These are phyloP conservation scores for Hypomyces perniciosus DNA, from an alignment of 2,329 filamentous ascomycete genomes.

Conservation along the genomic window DNA sequence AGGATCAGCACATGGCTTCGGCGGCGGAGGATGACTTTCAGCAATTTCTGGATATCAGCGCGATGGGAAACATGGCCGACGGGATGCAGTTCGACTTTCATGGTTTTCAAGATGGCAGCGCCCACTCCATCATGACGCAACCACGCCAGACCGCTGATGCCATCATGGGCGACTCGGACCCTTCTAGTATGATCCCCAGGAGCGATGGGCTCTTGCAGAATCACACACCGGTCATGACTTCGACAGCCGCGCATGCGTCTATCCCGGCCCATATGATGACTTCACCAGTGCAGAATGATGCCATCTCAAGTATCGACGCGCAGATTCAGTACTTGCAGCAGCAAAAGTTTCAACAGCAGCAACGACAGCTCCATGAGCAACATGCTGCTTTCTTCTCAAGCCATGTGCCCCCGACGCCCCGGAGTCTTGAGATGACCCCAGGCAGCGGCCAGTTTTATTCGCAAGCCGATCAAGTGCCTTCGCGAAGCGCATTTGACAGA, in stretches of 20 bases:
- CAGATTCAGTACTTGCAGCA: conserved; percentile 62
- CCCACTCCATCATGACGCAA: conserved; percentile 26
- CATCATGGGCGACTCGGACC: conserved; percentile 30
- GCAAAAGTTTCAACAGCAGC: conserved; percentile 56
- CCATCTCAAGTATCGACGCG: conserved; percentile 55
- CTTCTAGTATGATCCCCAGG: conserved; percentile 25
- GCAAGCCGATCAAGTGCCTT: conserved; percentile 45
- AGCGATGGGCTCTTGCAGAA: conserved; percentile 34
- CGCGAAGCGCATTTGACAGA: conserved; percentile 57
- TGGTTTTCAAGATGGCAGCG: conserved; percentile 41
- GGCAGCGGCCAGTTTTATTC: conserved; percentile 53
- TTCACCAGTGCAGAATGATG: conserved; percentile 38
- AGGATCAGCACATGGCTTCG: conserved; percentile 49
- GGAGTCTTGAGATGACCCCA: conserved; percentile 70
- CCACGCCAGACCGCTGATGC: conserved; percentile 28
- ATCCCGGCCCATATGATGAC: conserved; percentile 42
- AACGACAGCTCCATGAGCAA: conserved; percentile 53
- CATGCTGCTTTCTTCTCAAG: conserved; percentile 48
- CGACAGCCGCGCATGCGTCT: conserved; percentile 37
- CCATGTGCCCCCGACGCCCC: conserved; percentile 70
- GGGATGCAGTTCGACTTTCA: conserved; percentile 55
- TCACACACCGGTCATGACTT: conserved; percentile 45
- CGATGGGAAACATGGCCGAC: conserved; percentile 48
- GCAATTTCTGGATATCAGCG: conserved; percentile 57
- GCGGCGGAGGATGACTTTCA: conserved; percentile 56